phyloP scores from a whole-genome alignment of 805 yeast species.

The Saccharomyces jurei region DNA sequence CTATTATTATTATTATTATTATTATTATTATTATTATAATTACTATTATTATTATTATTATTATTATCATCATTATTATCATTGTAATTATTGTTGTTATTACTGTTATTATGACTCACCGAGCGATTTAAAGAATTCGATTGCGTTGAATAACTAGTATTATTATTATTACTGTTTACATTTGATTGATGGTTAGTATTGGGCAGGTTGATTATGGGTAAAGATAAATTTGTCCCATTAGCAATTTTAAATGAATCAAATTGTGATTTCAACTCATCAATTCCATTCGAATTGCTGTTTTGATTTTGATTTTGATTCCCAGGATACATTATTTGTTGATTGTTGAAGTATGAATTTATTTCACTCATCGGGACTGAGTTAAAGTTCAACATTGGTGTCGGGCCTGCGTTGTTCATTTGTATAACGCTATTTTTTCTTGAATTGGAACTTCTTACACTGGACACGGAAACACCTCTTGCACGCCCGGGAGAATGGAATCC shows the following conservation, averaged over 20 bases:
- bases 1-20: constrained; percentile 5
- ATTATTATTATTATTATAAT: neutral
- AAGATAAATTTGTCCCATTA: constrained; percentile 24
- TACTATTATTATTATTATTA: neutral
- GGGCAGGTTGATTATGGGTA: constrained; percentile 11
- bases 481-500: constrained; percentile 20
- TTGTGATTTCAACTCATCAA: constrained; percentile 24
- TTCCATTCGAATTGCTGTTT: neutral
- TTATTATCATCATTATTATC: neutral
- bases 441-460: constrained; percentile 26
- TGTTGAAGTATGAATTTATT: neutral
- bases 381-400: constrained; percentile 3
- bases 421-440: constrained; percentile 20
- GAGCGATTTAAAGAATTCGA: neutral
- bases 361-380: neutral
- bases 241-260: constrained; percentile 24
- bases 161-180: neutral
- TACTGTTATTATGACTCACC: neutral
- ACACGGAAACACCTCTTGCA: constrained; percentile 24
- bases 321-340: neutral
- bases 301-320: neutral
- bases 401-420: neutral
- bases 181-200: neutral
- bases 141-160: neutral
- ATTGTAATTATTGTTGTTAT: neutral